Evolutionary conservation across 176 grass and related monocot genomes (phyloP).

Genomic region (Cymbopogon citratus): DNA sequence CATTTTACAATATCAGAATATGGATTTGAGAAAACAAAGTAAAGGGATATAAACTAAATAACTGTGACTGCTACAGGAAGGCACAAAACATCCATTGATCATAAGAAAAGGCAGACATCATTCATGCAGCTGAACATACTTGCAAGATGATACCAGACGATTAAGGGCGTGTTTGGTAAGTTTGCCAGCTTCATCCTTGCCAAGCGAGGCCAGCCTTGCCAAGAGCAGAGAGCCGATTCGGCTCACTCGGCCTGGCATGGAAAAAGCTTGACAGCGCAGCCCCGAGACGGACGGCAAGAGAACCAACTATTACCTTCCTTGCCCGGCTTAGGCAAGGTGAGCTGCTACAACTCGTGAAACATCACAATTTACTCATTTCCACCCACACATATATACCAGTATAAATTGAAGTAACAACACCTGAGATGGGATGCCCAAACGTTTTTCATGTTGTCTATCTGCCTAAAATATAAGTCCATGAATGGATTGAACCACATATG

Average conservation of each 20-base stretch:
- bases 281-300: no score
- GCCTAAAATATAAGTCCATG: background rate
- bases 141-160: background rate
- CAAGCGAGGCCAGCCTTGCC: no score
- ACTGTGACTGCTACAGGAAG: background rate
- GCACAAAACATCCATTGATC: background rate
- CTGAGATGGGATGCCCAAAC: conserved; percentile 10
- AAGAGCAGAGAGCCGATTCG: no score
- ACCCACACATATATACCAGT: background rate
- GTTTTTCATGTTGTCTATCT: background rate
- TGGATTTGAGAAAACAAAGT: conserved; percentile 13
- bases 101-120: conserved; percentile 8
- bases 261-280: no score
- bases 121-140: background rate
- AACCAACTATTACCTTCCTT: no score
- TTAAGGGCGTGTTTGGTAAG: background rate
- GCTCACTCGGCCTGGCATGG: no score
- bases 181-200: no score
- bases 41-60: conserved; percentile 2
- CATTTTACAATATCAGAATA: conserved; percentile 53
- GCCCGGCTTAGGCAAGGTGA: no score
- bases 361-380: background rate
- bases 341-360: background rate
- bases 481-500: conserved; percentile 16
- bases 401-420: conserved; percentile 11